Base-by-base conservation (phyloP, 2,329 filamentous ascomycete species). In the Rhytidhysteron rufulum region DNA sequence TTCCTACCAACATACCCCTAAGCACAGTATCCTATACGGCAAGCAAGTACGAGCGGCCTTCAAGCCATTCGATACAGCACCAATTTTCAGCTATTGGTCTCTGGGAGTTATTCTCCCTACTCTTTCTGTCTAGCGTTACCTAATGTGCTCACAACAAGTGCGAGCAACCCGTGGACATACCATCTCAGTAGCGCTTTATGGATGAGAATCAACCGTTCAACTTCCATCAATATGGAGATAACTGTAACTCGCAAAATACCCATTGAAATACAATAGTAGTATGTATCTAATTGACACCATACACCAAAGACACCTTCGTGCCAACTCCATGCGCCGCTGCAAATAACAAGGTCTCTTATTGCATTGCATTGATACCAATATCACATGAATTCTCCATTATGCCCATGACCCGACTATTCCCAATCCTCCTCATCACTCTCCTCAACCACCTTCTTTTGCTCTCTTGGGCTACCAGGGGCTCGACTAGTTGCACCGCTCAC, bases 341-440 rank as follows among this genome's bases (percentile, higher is more conserved):
- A n/a, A n/a, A n/a, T n/a, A n/a, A n/a, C n/a, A n/a, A n/a, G n/a
- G n/a, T n/a, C n/a, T n/a, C n/a, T n/a, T n/a, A n/a, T n/a, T n/a
- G n/a, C n/a, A n/a, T n/a, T n/a, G n/a, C n/a, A n/a, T n/a, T n/a
- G n/a, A n/a, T n/a, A n/a, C n/a, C n/a, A n/a, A n/a, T n/a, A n/a
- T n/a, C n/a, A n/a, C n/a, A n/a, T n/a, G n/a, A n/a, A n/a, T n/a
- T n/a, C n/a, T n/a, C n/a, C n/a, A n/a, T n/a, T n/a, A n/a, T n/a
- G n/a, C n/a, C n/a, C n/a, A n/a, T n/a, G n/a, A n/a, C n/a, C n/a
- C n/a, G n/a, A n/a, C 40, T 65, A 88, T 67, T 89, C 85, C 83
- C 85, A 89, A 58, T 89, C 86, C 53, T 86, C 79, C 55, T 83
- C 83, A 42, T 87, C 83, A 49, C 80, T 84, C 47, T 86, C 81